phyloP scores from a whole-genome alignment of 371 early-diverging fungal species.

The Entomophthora muscae region DNA sequence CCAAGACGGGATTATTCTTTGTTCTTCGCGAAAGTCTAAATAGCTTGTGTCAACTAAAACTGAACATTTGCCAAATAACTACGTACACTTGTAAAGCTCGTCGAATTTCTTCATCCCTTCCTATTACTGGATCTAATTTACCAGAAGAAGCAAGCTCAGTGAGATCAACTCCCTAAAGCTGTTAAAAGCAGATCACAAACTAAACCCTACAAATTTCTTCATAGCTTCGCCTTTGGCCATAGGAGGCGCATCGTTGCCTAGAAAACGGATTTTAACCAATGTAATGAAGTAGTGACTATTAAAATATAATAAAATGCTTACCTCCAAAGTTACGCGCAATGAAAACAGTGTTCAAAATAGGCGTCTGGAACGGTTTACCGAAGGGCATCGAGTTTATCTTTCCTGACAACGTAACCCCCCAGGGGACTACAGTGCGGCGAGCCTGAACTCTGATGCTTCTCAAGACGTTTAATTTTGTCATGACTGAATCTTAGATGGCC shows the following conservation, averaged over 20 bases:
- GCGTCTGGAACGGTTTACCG: too few relatives aligned
- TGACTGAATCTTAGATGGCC: too few relatives aligned
- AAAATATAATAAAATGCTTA: not conserved
- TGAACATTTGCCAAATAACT: slow-evolving; percentile 5
- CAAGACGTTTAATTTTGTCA: too few relatives aligned
- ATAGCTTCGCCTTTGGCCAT: slow-evolving; percentile 9
- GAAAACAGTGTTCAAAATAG: too few relatives aligned
- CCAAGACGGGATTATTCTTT: slow-evolving; percentile 83
- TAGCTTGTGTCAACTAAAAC: not conserved
- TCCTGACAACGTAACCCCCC: too few relatives aligned
- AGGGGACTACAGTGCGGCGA: too few relatives aligned
- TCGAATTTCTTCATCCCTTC: slow-evolving; percentile 73
- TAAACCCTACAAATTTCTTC: slow-evolving; percentile 4
- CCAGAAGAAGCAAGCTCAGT: slow-evolving; percentile 57
- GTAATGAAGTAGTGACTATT: not conserved
- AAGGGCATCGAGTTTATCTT: too few relatives aligned
- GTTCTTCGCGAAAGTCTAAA: slow-evolving; percentile 44
- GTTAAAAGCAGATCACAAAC: not conserved
- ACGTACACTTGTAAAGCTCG: slow-evolving; percentile 53
- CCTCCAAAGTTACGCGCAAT: not conserved
- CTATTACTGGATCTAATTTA: slow-evolving; percentile 73
- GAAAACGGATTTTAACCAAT: not conserved
- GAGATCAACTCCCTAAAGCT: slow-evolving; percentile 29
- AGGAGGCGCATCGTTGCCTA: not conserved
- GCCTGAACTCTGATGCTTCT: too few relatives aligned